Base-by-base conservation (phyloP, 176 grass and related monocot genomes). In the Oryza rufipogon region DNA sequence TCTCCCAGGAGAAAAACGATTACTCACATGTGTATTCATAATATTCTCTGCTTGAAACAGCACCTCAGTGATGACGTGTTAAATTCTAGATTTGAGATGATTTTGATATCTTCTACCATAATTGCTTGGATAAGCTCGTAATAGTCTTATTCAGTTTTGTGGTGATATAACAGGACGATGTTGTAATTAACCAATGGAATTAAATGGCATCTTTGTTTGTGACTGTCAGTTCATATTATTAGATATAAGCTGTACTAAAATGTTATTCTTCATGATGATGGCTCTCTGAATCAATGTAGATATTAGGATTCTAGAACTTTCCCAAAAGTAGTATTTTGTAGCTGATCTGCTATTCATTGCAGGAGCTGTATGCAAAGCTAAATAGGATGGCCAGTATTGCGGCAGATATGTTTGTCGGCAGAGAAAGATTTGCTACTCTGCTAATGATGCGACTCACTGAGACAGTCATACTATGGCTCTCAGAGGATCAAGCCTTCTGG, bases 381-480 rank as follows among this genome's bases (percentile, higher is more conserved):
- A 94, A 90, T 54, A 90, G 85, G 71, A 94, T 94, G 91, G 89
- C 91, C 65, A 86, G 75, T 72, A 81, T 94, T 81, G 91, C 89
- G 73, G 83, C 88, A 84, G 91, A 97, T 83, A 92, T 97, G 91
- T 94, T 97, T 88, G 87, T 97, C 73, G 91, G 91, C 68, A 90
- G 94, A 78, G 91, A 96, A 84, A 96, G 90, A 83, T 96, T 96
- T 64, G 80, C 86, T 64, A 93, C 94, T 39, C 80, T 96, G 81
- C 69, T 96, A 83, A 88, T 96, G 91, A 93, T 97, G 94, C 91
- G 92, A 52, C 91, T 97, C 39, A 93, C 92, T 61, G 91, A 97
- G 61, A 91, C 94, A 16, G 94, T 97, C 69, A 87, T 97, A 88
- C 78, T 97, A 65, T 97, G 92, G 86, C 92, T 97, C 47, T 90